A percentile compares a stretch with the other conserved stretches of the same genome.
Conservation (phyloP, 2,329 filamentous ascomycete genomes). For the Aspergillus fructus region DNA sequence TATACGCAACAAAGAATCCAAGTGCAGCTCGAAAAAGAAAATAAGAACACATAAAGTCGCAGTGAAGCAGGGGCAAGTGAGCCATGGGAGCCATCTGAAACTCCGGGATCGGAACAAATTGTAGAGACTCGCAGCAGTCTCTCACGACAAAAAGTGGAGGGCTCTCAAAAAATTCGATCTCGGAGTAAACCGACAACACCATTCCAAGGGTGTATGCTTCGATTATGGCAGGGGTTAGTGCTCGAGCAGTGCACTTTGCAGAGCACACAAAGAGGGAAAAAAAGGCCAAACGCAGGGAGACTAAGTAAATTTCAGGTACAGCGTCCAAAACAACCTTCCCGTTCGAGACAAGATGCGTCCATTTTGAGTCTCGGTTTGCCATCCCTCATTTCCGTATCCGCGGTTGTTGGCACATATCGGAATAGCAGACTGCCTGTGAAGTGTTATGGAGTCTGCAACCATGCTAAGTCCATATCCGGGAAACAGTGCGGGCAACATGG, state of each 20-base stretch:
- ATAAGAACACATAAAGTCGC: not conserved
- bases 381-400: too few species aligned
- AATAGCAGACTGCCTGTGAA: too few species aligned
- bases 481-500: constrained; percentile 8
- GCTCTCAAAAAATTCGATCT: not conserved
- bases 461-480: constrained; percentile 10
- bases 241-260: constrained; percentile 1
- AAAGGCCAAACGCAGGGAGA: constrained; percentile 10
- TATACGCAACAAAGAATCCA: not conserved
- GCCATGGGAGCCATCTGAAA: constrained; percentile 16
- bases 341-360: not conserved
- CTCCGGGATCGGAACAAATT: constrained; percentile 21
- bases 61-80: constrained; percentile 13
- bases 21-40: not conserved
- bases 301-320: constrained; percentile 2
- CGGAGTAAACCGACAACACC: not conserved
- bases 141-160: not conserved
- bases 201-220: not conserved
- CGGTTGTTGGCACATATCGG: too few species aligned
- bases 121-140: not conserved
- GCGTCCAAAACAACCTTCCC: constrained; percentile 2
- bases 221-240: not conserved
- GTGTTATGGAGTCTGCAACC: not conserved
- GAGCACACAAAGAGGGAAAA: constrained; percentile 6
- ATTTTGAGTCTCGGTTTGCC: not conserved